phyloP scores from a whole-genome alignment of 2,329 filamentous ascomycete species.

The Aspergillus pseudotamarii region DNA sequence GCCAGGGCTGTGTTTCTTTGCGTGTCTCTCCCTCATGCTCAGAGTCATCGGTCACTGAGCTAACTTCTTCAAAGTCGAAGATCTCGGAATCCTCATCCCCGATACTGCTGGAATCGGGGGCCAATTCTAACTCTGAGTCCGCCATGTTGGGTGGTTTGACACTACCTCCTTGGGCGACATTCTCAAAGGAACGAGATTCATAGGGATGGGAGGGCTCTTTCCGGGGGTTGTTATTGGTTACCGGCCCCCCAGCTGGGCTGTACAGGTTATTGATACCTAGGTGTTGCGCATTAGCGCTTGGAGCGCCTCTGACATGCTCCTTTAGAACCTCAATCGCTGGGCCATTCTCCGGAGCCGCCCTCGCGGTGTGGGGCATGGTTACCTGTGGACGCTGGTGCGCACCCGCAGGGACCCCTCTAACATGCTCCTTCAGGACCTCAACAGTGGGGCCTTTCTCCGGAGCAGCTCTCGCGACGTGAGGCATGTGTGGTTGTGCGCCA shows the following conservation, averaged over 20 bases:
- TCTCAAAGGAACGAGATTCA: background rate
- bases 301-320: slow-evolving; percentile 1
- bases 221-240: background rate
- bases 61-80: slow-evolving; percentile 30
- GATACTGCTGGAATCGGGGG: slow-evolving; percentile 25
- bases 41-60: slow-evolving; percentile 32
- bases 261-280: background rate
- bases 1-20: slow-evolving; percentile 19
- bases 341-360: background rate
- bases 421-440: background rate
- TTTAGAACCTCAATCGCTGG: slow-evolving; percentile 8
- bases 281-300: slow-evolving; percentile 1
- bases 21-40: slow-evolving; percentile 24
- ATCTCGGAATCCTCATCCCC: slow-evolving; percentile 34
- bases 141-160: slow-evolving; percentile 6
- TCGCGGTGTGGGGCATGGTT: slow-evolving; percentile 5
- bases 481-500: background rate
- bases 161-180: slow-evolving; percentile 3
- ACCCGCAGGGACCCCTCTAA: background rate
- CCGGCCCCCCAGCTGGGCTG: background rate
- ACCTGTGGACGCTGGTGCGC: background rate
- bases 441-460: background rate
- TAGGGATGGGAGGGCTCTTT: background rate
- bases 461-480: background rate
- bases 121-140: slow-evolving; percentile 19